A percentile compares a stretch with the other conserved stretches of the same genome.
phyloP scores from a whole-genome alignment of 345 rosid species.

The Eucalyptus pauciflora region DNA sequence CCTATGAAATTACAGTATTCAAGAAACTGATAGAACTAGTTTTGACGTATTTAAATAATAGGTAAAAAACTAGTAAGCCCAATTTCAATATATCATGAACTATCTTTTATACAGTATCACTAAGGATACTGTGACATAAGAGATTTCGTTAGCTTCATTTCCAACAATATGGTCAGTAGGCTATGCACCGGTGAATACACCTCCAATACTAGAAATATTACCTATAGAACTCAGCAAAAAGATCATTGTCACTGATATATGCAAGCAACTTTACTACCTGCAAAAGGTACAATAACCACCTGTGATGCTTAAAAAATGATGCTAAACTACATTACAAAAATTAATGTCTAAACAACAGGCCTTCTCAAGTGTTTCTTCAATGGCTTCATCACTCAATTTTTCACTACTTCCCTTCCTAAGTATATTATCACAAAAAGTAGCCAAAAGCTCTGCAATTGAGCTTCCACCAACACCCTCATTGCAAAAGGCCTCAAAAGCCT shows the following conservation, averaged over 20 bases:
- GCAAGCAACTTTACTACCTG: conserved; percentile 87
- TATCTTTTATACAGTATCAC: not conserved
- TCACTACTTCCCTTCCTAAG: conserved; percentile 59
- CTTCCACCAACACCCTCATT: conserved; percentile 40
- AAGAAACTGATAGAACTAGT: not conserved
- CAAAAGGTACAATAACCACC: not conserved
- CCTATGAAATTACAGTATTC: not conserved
- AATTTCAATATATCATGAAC: not conserved
- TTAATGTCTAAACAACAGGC: not conserved
- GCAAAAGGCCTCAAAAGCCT: conserved; percentile 58
- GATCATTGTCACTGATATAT: conserved; percentile 71
- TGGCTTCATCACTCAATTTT: conserved; percentile 53
- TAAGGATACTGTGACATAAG: not conserved
- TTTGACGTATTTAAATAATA: not conserved
- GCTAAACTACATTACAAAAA: not conserved
- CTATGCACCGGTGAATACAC: not conserved
- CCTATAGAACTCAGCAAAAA: conserved; percentile 77
- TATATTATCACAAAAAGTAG: conserved; percentile 53
- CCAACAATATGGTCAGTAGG: not conserved
- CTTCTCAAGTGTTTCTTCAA: conserved; percentile 55
- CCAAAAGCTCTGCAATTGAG: conserved; percentile 62
- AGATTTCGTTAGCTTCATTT: not conserved
- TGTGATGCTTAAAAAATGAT: not conserved
- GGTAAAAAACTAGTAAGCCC: not conserved
- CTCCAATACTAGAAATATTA: not conserved